These are phyloP conservation scores for Diddensiella transvaalensis DNA, from an alignment of 805 yeast genomes.

Conservation along the genomic window DNA sequence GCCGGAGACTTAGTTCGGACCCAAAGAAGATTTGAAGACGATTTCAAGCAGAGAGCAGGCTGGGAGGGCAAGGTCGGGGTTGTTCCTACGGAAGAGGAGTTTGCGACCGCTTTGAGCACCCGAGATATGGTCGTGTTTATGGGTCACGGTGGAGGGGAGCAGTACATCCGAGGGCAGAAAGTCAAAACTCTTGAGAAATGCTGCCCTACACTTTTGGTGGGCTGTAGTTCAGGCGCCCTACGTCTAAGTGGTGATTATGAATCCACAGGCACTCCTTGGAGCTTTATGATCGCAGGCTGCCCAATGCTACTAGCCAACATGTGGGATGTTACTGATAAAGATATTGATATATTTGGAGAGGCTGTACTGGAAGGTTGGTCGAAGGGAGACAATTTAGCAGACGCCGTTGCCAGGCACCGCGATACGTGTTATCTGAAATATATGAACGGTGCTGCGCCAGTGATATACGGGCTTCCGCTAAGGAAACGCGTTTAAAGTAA, in stretches of 20 bases:
- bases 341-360: conserved; percentile 74
- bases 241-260: conserved; percentile 55
- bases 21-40: conserved; percentile 49
- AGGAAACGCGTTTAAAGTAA: background rate
- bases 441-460: conserved; percentile 90
- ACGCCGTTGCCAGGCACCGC: conserved; percentile 62
- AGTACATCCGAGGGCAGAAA: conserved; percentile 56
- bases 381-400: conserved; percentile 38
- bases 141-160: conserved; percentile 98
- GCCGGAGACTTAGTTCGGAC: conserved; percentile 71
- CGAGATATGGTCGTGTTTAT: conserved; percentile 64
- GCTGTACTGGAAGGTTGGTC: conserved; percentile 57
- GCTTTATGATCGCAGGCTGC: conserved; percentile 75
- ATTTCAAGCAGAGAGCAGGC: conserved; percentile 37
- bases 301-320: conserved; percentile 80
- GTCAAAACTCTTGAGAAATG: conserved; percentile 43
- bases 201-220: conserved; percentile 55
- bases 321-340: conserved; percentile 98
- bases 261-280: conserved; percentile 71
- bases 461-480: conserved; percentile 80
- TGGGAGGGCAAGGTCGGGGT: conserved; percentile 55
- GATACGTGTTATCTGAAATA: conserved; percentile 63
- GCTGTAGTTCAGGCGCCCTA: conserved; percentile 84
- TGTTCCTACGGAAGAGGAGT: conserved; percentile 55
- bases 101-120: conserved; percentile 41